phyloP scores from a whole-genome alignment of 2,329 filamentous ascomycete genomes.

The Talaromyces islandicus region DNA sequence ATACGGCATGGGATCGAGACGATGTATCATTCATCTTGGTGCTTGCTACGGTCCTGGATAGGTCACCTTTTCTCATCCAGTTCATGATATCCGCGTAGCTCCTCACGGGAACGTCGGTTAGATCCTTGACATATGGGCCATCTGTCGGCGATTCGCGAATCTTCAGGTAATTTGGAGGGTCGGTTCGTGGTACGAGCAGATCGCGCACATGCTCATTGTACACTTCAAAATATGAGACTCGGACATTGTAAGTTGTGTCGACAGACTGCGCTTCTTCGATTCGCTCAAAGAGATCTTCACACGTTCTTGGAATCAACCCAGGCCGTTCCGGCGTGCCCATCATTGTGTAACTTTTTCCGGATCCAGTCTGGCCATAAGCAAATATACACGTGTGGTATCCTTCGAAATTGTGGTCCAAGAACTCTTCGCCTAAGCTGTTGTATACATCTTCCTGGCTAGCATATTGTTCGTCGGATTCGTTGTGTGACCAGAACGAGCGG shows the following conservation, averaged over 20 bases:
- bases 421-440: conserved; percentile 88
- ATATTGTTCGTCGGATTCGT: conserved; percentile 73
- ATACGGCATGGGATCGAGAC: conserved; percentile 92
- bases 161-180: conserved; percentile 85
- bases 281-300: conserved; percentile 89
- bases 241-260: conserved; percentile 93
- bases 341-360: conserved; percentile 96
- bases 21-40: conserved; percentile 99
- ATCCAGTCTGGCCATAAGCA: conserved; percentile 95
- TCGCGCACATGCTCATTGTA: conserved; percentile 99
- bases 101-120: conserved; percentile 88
- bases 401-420: conserved; percentile 98
- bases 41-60: conserved; percentile 79
- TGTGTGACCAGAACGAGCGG: conserved; percentile 96
- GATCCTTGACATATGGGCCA: conserved; percentile 92
- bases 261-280: conserved; percentile 80
- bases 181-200: conserved; percentile 72
- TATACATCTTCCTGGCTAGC: conserved; percentile 91
- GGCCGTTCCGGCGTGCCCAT: conserved; percentile 85
- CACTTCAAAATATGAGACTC: conserved; percentile 97
- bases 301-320: conserved; percentile 89
- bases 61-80: conserved; percentile 84
- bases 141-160: conserved; percentile 93
- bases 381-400: conserved; percentile 99
- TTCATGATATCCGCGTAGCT: conserved; percentile 81